A percentile compares a stretch with the other conserved stretches of the same genome.
Conservation (phyloP, 345 rosid genomes). For the Gossypioides kirkii region DNA sequence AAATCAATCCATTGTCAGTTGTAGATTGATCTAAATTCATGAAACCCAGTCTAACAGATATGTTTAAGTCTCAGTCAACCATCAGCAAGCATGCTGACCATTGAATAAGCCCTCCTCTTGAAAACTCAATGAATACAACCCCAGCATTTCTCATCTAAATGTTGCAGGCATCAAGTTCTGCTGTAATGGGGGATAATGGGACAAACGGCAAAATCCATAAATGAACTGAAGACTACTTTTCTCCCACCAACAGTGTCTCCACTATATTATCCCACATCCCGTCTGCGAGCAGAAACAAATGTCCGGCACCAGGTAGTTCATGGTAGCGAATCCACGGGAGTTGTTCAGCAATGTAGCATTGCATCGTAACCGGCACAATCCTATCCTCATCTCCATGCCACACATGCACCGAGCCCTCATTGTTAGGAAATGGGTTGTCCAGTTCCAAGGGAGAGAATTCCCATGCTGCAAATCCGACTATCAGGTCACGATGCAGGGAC, state of each 20-base stretch:
- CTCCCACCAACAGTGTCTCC: constrained; percentile 10
- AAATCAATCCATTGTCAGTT: too few relatives aligned
- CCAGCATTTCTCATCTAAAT: background rate
- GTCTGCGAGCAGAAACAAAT: constrained; percentile 12
- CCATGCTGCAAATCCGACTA: constrained; percentile 46
- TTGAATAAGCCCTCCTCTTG: too few relatives aligned
- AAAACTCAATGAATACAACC: too few relatives aligned
- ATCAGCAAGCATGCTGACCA: too few relatives aligned
- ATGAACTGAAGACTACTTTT: background rate
- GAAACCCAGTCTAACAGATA: too few relatives aligned
- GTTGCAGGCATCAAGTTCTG: background rate
- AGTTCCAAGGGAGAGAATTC: constrained; percentile 52
- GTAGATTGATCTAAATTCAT: too few relatives aligned
- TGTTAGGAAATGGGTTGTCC: constrained; percentile 44
- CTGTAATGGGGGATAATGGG: background rate
- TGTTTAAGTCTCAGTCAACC: too few relatives aligned
- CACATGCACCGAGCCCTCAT: constrained; percentile 36
- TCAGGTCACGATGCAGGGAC: constrained; percentile 46
- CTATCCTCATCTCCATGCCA: constrained; percentile 51
- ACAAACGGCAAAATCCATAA: background rate
- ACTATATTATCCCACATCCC: constrained; percentile 2
- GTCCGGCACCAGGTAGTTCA: constrained; percentile 35
- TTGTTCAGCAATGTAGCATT: constrained; percentile 30
- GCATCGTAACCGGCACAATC: constrained; percentile 34
- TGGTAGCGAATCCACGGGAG: constrained; percentile 42